phyloP scores from a whole-genome alignment of 2,329 filamentous ascomycete genomes.

The Chrysoporthe deuterocubensis region DNA sequence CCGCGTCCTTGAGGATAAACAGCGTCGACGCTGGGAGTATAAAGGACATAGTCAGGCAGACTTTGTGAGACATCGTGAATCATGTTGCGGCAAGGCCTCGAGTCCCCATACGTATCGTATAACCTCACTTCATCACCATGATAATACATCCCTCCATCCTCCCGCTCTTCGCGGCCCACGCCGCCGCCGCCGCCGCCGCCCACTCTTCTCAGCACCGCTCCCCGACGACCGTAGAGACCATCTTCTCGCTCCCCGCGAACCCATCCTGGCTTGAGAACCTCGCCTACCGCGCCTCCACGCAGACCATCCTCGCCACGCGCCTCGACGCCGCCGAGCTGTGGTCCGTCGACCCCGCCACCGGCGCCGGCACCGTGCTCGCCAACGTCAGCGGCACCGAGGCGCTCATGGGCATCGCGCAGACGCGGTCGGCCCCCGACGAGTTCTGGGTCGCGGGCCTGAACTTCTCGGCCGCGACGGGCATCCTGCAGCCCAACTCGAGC shows the following conservation, averaged over 20 bases:
- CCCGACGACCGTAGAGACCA: slow-evolving; percentile 11
- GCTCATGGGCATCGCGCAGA: slow-evolving; percentile 13
- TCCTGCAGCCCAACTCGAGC: slow-evolving; percentile 14
- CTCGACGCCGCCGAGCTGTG: slow-evolving; percentile 17
- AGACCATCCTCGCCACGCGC: slow-evolving; percentile 12
- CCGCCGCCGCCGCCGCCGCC: not conserved
- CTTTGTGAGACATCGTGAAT: no score
- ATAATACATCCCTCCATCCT: not conserved
- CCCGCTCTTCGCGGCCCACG: not conserved
- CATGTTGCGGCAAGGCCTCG: not conserved
- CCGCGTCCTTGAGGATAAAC: no score
- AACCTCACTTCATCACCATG: not conserved
- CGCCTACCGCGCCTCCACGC: slow-evolving; percentile 11
- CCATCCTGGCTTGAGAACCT: slow-evolving; percentile 15
- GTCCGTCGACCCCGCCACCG: slow-evolving; percentile 4
- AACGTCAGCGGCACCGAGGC: not conserved
- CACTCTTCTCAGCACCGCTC: slow-evolving; percentile 2
- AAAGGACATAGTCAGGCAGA: no score
- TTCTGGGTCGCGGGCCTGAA: slow-evolving; percentile 12
- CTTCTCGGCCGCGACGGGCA: slow-evolving; percentile 2
- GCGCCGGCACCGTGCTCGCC: not conserved
- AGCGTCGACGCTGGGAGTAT: no score
- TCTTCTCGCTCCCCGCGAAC: slow-evolving; percentile 9
- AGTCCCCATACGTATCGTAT: not conserved
- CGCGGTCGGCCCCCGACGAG: not conserved